Percentiles rank a stretch among this genome's conserved stretches.
These are phyloP conservation scores for Phytomonas sp. DNA, from an alignment of 208 protist species.

Conservation along the genomic window DNA sequence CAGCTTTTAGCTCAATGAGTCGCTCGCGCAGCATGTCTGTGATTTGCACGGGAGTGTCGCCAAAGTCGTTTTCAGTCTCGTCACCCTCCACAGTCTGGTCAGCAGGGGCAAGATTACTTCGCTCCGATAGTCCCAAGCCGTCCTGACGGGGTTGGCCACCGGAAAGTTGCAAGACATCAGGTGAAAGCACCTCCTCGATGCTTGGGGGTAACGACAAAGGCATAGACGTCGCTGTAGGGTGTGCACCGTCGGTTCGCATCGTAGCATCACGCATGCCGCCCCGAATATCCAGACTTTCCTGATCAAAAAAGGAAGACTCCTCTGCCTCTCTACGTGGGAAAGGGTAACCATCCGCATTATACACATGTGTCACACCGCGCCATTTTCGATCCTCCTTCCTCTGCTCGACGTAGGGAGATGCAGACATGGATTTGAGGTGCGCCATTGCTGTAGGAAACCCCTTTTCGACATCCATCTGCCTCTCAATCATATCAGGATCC, in stretches of 20 bases:
- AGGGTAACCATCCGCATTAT: slow-evolving; percentile 46
- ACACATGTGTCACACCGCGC: slow-evolving; percentile 40
- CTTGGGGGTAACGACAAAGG: slow-evolving; percentile 1
- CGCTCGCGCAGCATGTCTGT: slow-evolving; percentile 86
- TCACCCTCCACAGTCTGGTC: slow-evolving; percentile 67
- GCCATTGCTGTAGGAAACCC: slow-evolving; percentile 60
- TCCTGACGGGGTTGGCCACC: slow-evolving; percentile 45
- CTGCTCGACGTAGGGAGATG: slow-evolving; percentile 19
- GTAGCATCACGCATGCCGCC: slow-evolving; percentile 17
- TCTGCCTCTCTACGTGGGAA: slow-evolving; percentile 8
- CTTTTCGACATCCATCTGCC: slow-evolving; percentile 50
- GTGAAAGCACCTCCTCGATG: slow-evolving; percentile 30
- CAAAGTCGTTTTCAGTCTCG: slow-evolving; percentile 34
- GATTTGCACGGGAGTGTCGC: slow-evolving; percentile 76
- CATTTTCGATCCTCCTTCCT: slow-evolving; percentile 27
- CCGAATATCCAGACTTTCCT: slow-evolving; percentile 71
- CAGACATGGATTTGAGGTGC: slow-evolving; percentile 40
- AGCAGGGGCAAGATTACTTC: slow-evolving; percentile 62
- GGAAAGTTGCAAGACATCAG: slow-evolving; percentile 67
- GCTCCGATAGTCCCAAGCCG: slow-evolving; percentile 29
- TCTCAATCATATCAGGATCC: slow-evolving; percentile 34
- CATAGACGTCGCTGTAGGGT: neutral
- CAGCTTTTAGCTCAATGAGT: slow-evolving; percentile 80
- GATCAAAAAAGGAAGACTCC: slow-evolving; percentile 60
- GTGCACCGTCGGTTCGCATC: neutral